phyloP scores from a whole-genome alignment of 2,329 filamentous ascomycete genomes.

The Colletotrichum limetticola region DNA sequence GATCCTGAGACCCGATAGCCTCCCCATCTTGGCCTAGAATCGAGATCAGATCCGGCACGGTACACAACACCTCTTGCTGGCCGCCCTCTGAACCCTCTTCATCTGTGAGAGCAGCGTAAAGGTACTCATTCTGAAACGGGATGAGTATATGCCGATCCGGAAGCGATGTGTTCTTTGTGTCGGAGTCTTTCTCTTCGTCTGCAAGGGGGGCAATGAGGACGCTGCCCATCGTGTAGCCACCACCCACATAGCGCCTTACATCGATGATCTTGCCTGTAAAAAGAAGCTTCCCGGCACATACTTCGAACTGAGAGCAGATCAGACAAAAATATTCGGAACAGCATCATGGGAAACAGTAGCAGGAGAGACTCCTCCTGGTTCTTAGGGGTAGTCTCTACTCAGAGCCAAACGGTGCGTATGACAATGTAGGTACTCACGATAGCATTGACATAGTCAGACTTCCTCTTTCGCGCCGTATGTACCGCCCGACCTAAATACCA shows the following conservation, averaged over 20 bases:
- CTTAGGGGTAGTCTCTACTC: too few species aligned
- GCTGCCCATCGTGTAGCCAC: constrained; percentile 54
- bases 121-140: constrained; percentile 55
- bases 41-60: constrained; percentile 50
- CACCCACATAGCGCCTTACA: constrained; percentile 49
- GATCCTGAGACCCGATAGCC: constrained; percentile 60
- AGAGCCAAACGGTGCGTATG: too few species aligned
- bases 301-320: neutral
- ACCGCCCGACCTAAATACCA: constrained; percentile 48
- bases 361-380: neutral
- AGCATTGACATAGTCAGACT: constrained; percentile 43
- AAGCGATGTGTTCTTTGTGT: constrained; percentile 23
- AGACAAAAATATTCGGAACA: neutral
- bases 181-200: constrained; percentile 41
- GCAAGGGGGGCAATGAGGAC: constrained; percentile 45
- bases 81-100: constrained; percentile 42
- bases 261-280: constrained; percentile 54
- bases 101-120: constrained; percentile 50
- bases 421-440: constrained; percentile 1
- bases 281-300: constrained; percentile 41
- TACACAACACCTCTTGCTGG: constrained; percentile 45
- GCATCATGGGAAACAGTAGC: neutral
- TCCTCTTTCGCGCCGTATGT: constrained; percentile 42
- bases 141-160: constrained; percentile 48
- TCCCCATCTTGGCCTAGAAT: constrained; percentile 56